Evolutionary conservation across 441 rosid species (phyloP).

Genomic region (Raphanus hybrid): DNA sequence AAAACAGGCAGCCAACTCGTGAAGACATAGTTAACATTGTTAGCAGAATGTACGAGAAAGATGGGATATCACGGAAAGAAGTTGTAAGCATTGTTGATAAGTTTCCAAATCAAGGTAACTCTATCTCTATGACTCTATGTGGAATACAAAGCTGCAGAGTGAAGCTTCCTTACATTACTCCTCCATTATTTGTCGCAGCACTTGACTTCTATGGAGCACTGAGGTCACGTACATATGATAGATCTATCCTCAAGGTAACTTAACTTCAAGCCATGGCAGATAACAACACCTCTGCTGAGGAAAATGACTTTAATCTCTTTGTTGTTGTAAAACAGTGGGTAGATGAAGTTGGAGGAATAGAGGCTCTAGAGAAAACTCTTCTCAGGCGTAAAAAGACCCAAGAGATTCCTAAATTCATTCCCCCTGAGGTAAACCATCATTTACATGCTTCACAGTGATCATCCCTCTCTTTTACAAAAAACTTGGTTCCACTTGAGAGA

Average conservation of each 20-base stretch:
- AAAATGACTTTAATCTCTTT: slow-evolving; percentile 21
- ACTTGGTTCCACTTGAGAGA: slow-evolving; percentile 9
- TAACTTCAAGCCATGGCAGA: slow-evolving; percentile 6
- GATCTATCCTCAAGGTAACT: slow-evolving; percentile 75
- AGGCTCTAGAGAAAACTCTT: slow-evolving; percentile 72
- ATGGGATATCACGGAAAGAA: slow-evolving; percentile 75
- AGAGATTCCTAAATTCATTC: slow-evolving; percentile 71
- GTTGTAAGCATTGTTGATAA: slow-evolving; percentile 68
- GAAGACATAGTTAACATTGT: slow-evolving; percentile 92
- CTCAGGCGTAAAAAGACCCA: slow-evolving; percentile 60
- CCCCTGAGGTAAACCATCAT: slow-evolving; percentile 67
- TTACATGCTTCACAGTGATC: too few species aligned
- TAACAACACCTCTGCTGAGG: slow-evolving; percentile 4
- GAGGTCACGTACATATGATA: slow-evolving; percentile 91
- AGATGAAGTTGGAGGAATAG: slow-evolving; percentile 83
- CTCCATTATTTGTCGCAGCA: slow-evolving; percentile 51
- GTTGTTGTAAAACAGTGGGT: slow-evolving; percentile 66
- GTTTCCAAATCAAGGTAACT: slow-evolving; percentile 93
- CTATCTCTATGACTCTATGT: background rate
- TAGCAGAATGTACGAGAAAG: slow-evolving; percentile 86
- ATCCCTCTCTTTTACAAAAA: too few species aligned
- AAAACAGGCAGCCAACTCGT: slow-evolving; percentile 81
- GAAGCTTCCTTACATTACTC: slow-evolving; percentile 15
- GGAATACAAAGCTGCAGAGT: background rate
- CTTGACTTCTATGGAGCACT: slow-evolving; percentile 96